Evolutionary conservation across 805 yeast genomes (phyloP), one percentile per base, ranked within the genome.

Genomic region (Candida nanaspora): DNA sequence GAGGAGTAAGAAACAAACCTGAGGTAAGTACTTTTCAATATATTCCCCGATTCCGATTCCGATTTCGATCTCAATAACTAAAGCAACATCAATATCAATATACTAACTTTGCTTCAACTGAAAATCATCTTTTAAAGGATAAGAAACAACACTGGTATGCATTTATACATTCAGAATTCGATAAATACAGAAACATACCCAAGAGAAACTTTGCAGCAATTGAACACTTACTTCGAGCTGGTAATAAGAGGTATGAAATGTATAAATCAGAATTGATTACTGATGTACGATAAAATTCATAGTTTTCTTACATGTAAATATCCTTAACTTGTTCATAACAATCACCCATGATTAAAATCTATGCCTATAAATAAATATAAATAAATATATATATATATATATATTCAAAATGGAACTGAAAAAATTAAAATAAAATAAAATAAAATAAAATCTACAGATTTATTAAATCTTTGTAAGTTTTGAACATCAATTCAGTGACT

Each of bases 181-280:
- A 54, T 14, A 77, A 78, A 49, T 68, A 79, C 56, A 63, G 68
- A 38, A 50, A 57, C 25, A 61, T 89, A 10, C 77, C 83, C 29
- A 80, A 83, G 57, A 82, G 85, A 50, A 95, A 86, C 48, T 89
- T 89, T 57, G 70, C 82, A 34, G 83, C 95, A 1, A 78, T 89
- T 34, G 98, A 89, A 57, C 88, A 89, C 61, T 67, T 91, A 30
- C 60, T 89, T 32, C 68, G 98, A 43, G 70, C 74, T 3, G 98
- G 98, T 4, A 69, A 74, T 46, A 78, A 80, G 53, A 69, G 83
- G 52, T 68, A 73, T 38, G 94, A 87, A 46, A 75, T 80, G 76
- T 84, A 80, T 49, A 75, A 82, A 49, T 74, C 78, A 46, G 78
- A 85, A 1, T 78, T 74, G 39, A 79, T 89, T 27, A 82, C 81